Percentiles rank a stretch among this genome's conserved stretches.
These are phyloP conservation scores for Naumovozyma baii DNA, from an alignment of 805 yeast species.

Conservation along the genomic window DNA sequence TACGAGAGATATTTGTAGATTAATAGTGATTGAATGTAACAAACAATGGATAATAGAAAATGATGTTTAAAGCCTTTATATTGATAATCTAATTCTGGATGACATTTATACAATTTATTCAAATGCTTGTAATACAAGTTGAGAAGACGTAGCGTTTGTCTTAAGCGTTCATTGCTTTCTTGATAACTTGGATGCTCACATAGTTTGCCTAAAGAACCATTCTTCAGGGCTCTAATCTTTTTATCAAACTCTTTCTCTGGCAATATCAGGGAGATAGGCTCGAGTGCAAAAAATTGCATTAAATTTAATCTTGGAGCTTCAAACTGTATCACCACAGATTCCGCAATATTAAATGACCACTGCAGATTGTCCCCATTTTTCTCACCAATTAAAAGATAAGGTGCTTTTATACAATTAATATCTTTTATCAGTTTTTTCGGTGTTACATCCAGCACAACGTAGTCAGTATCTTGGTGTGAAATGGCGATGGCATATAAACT, in stretches of 20 bases:
- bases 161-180: constrained; percentile 7
- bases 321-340: constrained; percentile 40
- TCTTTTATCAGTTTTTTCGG: constrained; percentile 2
- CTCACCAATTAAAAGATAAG: constrained; percentile 11
- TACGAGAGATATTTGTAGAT: background rate
- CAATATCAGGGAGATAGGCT: constrained; percentile 59
- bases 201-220: constrained; percentile 6
- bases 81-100: background rate
- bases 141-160: constrained; percentile 14
- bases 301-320: constrained; percentile 61
- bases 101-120: background rate
- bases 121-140: constrained; percentile 18
- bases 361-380: background rate
- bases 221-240: constrained; percentile 12
- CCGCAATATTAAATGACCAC: constrained; percentile 7
- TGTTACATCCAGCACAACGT: constrained; percentile 16
- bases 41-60: background rate
- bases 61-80: background rate
- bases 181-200: constrained; percentile 10
- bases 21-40: background rate
- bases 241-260: constrained; percentile 26
- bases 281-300: constrained; percentile 67
- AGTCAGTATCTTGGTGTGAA: constrained; percentile 13
- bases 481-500: constrained; percentile 11
- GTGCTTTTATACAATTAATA: constrained; percentile 1